These are phyloP conservation scores for Filobasidium uniguttulatum DNA, from an alignment of 1,284 basidiomycete species.

Conservation along the genomic window DNA sequence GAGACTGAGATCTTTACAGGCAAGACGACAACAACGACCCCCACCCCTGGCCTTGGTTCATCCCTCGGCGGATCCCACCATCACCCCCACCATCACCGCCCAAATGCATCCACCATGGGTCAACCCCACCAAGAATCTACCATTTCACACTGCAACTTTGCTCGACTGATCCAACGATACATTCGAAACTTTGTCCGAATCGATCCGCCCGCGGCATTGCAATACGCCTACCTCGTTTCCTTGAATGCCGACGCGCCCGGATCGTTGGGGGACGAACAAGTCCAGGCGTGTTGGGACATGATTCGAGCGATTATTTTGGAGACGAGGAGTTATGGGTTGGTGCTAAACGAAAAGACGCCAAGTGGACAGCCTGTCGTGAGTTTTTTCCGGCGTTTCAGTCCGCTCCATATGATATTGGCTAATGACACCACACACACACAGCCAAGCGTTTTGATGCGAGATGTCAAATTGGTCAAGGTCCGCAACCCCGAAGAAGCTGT, in stretches of 20 bases:
- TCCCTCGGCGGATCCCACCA: neutral
- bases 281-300: conserved; percentile 72
- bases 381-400: conserved; percentile 18
- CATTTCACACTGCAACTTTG: conserved; percentile 51
- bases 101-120: neutral
- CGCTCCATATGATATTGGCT: neutral
- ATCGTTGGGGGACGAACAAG: conserved; percentile 61
- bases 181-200: conserved; percentile 78
- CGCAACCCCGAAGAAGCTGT: conserved; percentile 60
- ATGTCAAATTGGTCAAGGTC: conserved; percentile 62
- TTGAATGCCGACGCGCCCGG: conserved; percentile 55
- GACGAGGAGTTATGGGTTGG: conserved; percentile 65
- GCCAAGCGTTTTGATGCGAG: conserved; percentile 77
- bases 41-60: neutral
- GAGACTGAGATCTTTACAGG: conserved; percentile 66
- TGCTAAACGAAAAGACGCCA: conserved; percentile 59
- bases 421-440: conserved; percentile 28
- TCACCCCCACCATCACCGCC: neutral
- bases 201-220: conserved; percentile 83
- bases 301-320: conserved; percentile 76
- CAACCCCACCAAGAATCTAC: conserved; percentile 21
- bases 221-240: conserved; percentile 85
- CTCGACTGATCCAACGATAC: conserved; percentile 82
- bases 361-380: conserved; percentile 79
- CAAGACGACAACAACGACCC: neutral